Percentiles rank a stretch among this genome's conserved stretches.
phyloP scores from a whole-genome alignment of 352 stramenopile species.

The Phytophthora pistaciae region DNA sequence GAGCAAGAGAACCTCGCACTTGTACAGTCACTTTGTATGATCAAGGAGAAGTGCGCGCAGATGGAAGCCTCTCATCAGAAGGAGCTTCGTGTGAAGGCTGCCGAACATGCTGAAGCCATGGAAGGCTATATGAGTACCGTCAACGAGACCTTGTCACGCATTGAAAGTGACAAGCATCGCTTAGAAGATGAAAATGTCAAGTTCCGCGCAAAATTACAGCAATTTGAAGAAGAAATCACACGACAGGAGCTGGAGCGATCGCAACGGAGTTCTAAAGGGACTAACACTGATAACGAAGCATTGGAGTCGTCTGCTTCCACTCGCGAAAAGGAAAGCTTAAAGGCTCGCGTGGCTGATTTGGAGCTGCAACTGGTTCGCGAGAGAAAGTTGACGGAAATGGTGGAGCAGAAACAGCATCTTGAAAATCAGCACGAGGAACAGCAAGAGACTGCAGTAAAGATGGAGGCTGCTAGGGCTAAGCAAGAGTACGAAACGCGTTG shows the following conservation, averaged over 20 bases:
- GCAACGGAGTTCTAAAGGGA: slow-evolving; percentile 21
- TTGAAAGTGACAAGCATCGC: slow-evolving; percentile 34
- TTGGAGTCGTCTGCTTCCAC: slow-evolving; percentile 6
- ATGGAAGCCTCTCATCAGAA: slow-evolving; percentile 29
- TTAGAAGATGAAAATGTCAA: slow-evolving; percentile 32
- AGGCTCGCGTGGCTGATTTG: slow-evolving; percentile 30
- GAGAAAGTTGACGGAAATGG: slow-evolving; percentile 29
- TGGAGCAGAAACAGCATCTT: slow-evolving; percentile 30
- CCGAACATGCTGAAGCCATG: slow-evolving; percentile 35
- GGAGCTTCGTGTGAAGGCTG: slow-evolving; percentile 28
- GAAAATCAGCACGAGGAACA: slow-evolving; percentile 21
- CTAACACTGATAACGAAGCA: slow-evolving; percentile 19
- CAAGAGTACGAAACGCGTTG: slow-evolving; percentile 19
- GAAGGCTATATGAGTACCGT: slow-evolving; percentile 45
- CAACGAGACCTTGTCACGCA: slow-evolving; percentile 39
- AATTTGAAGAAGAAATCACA: slow-evolving; percentile 25
- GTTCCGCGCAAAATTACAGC: slow-evolving; percentile 27
- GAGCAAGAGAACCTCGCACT: slow-evolving; percentile 59
- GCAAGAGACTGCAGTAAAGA: slow-evolving; percentile 15
- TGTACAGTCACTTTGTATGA: slow-evolving; percentile 49
- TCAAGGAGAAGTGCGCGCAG: slow-evolving; percentile 45
- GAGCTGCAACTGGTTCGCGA: slow-evolving; percentile 37
- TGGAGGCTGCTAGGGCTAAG: slow-evolving; percentile 14
- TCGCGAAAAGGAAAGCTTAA: slow-evolving; percentile 18
- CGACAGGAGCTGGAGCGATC: slow-evolving; percentile 8